Evolutionary conservation across 805 yeast genomes (phyloP).

Genomic region (Starmerella floricola): DNA sequence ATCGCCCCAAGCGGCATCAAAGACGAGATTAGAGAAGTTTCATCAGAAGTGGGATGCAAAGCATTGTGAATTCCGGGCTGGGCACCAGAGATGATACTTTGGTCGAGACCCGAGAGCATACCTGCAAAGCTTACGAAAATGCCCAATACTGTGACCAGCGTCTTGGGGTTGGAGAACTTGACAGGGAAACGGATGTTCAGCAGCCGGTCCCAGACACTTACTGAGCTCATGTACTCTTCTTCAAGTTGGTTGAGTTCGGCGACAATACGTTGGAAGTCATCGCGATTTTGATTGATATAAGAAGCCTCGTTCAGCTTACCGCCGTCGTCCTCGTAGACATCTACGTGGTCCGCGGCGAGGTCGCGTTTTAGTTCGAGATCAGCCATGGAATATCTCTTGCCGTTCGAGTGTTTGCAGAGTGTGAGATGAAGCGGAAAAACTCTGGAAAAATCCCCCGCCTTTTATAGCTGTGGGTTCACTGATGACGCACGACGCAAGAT

Average conservation of each 20-base stretch:
- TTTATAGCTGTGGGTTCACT: background rate
- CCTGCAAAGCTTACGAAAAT: slow-evolving; percentile 53
- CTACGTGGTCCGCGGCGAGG: background rate
- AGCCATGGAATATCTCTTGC: too few relatives aligned
- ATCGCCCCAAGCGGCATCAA: slow-evolving; percentile 62
- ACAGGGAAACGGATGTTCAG: slow-evolving; percentile 15
- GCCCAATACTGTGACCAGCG: slow-evolving; percentile 42
- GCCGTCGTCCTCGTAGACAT: slow-evolving; percentile 12
- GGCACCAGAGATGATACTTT: slow-evolving; percentile 56
- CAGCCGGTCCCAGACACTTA: slow-evolving; percentile 12
- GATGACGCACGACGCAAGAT: background rate
- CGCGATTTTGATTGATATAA: slow-evolving; percentile 9
- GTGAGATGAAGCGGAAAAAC: background rate
- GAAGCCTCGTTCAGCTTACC: slow-evolving; percentile 13
- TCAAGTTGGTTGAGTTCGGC: slow-evolving; percentile 14
- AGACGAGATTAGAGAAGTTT: slow-evolving; percentile 44
- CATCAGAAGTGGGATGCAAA: slow-evolving; percentile 32
- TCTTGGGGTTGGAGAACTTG: slow-evolving; percentile 16
- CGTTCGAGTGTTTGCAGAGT: background rate
- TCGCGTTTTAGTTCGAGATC: background rate
- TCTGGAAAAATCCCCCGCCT: background rate
- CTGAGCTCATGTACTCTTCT: slow-evolving; percentile 7
- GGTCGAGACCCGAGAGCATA: slow-evolving; percentile 53
- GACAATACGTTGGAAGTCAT: slow-evolving; percentile 8
- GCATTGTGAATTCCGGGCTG: slow-evolving; percentile 38